Evolutionary conservation across 2,329 filamentous ascomycete species (phyloP).

Genomic region (Colletotrichum caudatum): DNA sequence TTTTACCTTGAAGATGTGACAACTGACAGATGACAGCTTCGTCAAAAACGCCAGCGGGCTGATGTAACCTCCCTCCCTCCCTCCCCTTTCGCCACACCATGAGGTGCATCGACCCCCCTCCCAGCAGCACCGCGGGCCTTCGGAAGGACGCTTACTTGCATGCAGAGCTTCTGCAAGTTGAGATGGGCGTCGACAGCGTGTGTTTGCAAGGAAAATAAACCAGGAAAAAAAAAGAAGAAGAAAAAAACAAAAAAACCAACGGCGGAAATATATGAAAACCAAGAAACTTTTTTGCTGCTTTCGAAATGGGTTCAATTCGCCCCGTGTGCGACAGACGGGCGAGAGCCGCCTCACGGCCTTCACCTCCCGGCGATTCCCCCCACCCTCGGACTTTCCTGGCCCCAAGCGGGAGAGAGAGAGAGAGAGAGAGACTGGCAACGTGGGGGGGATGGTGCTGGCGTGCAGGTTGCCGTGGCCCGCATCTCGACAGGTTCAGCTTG

Average conservation of each 20-base stretch:
- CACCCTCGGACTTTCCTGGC: conserved; percentile 24
- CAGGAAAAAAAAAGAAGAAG: no score
- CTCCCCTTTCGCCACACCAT: conserved; percentile 5
- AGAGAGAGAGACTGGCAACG: conserved; percentile 1
- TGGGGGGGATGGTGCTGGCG: conserved; percentile 16
- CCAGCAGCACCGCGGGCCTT: conserved; percentile 30
- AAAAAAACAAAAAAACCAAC: background rate
- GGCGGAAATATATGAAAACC: conserved; percentile 26
- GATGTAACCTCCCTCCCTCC: conserved; percentile 21
- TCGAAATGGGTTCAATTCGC: conserved; percentile 18
- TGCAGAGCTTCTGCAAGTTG: conserved; percentile 13
- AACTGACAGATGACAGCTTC: conserved; percentile 41
- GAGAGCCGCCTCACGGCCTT: conserved; percentile 12
- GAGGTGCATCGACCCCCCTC: conserved; percentile 16
- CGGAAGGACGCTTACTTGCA: conserved; percentile 38
- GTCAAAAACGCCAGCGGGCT: conserved; percentile 36
- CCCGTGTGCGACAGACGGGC: conserved; percentile 17
- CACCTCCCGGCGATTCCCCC: background rate
- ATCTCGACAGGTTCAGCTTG: conserved; percentile 31
- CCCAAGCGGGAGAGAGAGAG: background rate
- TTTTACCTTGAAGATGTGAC: conserved; percentile 35
- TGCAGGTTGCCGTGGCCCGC: conserved; percentile 27
- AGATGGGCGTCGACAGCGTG: conserved; percentile 22
- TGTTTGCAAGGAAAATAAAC: no score
- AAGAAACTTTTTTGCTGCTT: conserved; percentile 4